Base-by-base conservation (phyloP, 768 basidiomycete genomes). In the Glaciozyma antarctica region DNA sequence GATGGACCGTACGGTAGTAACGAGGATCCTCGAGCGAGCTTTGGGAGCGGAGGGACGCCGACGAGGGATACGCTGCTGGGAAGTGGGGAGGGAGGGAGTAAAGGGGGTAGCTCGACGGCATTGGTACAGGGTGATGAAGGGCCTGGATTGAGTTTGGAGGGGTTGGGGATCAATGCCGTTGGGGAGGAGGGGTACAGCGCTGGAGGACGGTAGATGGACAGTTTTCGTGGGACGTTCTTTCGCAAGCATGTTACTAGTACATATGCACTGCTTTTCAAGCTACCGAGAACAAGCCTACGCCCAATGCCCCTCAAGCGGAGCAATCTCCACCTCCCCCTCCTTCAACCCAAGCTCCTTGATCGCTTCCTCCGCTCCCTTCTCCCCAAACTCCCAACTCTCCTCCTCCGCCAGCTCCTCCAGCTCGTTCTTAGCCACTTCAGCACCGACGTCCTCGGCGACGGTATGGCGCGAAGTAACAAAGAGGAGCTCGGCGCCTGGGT, bases 401-500 rank as follows among this genome's bases (percentile, higher is more conserved):
- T 61, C 34, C 63, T 66, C 65, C 45, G 61, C 26, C 5, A 51
- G 60, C 21, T 62, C 38, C 2, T 34, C 8, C 5, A 56, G 5
- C 30, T 69, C 67, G 48, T 62, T 66, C 43, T 60, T 32, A 8
- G 63, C 61, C 21, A 70, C 64, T 44, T 65, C 60, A 71, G 62
- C 80, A 0, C 82, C 82, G 19, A 86, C 72, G 45, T 80, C 82
- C 51, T 76, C 68, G 60, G 82, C 81, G 48, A 83, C 65, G 0
- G 81, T 81, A 51, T 79, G 77, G 57, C 81, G 78, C 0, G 81
- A 80, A 7, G 81, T 81, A 58, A 85, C 81, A 38, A 86, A 75
- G 57, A 86, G 71, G 22, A 85, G 60, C 71, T 86, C 81, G 2
- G 81, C 80, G 0, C 83, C 81, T 51, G 79, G 74, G 68, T 82